Conservation (phyloP, 1,284 basidiomycete species). For the Sphaerobolus stellatus region DNA sequence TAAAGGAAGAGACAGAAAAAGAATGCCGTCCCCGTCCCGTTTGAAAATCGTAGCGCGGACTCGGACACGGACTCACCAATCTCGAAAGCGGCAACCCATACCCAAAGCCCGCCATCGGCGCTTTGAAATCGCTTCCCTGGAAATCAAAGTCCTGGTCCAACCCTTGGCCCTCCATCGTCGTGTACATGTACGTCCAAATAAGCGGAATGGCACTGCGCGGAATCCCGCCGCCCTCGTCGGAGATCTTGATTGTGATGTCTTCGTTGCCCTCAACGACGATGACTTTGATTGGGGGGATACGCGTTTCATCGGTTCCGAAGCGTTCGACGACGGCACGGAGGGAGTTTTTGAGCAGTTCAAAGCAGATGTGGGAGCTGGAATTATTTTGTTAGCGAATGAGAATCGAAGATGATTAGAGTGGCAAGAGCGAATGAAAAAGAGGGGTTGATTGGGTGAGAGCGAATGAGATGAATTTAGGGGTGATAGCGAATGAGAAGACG, state of each 20-base stretch:
- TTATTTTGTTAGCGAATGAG: not conserved
- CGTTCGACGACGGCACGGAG: conserved; percentile 95
- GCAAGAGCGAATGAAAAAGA: no score
- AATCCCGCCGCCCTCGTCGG: conserved; percentile 95
- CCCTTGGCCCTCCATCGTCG: conserved; percentile 90
- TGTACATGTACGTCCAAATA: conserved; percentile 99
- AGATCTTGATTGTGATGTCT: conserved; percentile 99
- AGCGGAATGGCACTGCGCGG: conserved; percentile 89
- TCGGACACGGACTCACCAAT: conserved; percentile 58
- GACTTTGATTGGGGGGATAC: conserved; percentile 93
- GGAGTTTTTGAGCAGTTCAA: conserved; percentile 99
- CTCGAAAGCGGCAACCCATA: conserved; percentile 91
- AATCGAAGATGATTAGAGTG: no score
- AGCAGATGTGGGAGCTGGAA: conserved; percentile 80
- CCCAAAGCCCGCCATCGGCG: conserved; percentile 97
- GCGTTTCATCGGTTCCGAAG: conserved; percentile 77
- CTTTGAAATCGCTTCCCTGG: conserved; percentile 91
- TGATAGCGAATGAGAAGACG: no score
- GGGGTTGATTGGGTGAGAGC: no score
- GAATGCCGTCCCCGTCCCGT: not conserved
- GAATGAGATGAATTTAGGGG: no score
- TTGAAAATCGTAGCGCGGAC: not conserved
- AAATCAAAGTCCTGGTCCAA: conserved; percentile 77
- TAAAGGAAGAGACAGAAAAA: no score
- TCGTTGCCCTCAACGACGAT: conserved; percentile 93